Conservation (phyloP, 176 grass and related monocot genomes). For the Avena insularis region DNA sequence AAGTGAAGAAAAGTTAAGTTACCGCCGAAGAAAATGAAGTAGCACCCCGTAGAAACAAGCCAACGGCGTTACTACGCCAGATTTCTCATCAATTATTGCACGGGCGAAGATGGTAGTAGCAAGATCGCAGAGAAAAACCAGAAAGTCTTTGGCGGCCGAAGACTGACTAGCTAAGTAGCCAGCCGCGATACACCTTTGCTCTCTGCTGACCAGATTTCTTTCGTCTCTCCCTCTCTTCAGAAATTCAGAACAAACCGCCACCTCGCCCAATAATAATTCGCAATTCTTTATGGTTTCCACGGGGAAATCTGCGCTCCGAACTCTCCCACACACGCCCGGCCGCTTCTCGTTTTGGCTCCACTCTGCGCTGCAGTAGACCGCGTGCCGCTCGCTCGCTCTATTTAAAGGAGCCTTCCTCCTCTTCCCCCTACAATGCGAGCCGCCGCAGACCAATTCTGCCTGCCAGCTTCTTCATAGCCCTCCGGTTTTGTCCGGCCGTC, state of each 20-base stretch:
- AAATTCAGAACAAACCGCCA: not conserved
- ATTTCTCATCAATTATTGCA: slow-evolving; percentile 40
- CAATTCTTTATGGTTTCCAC: slow-evolving; percentile 29
- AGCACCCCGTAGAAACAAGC: not conserved
- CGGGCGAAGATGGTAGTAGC: not conserved
- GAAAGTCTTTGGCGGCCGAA: slow-evolving; percentile 42
- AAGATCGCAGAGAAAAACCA: not conserved
- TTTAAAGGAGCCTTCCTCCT: slow-evolving; percentile 37
- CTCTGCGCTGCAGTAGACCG: not conserved
- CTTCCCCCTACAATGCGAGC: slow-evolving; percentile 3
- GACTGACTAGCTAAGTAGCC: slow-evolving; percentile 1
- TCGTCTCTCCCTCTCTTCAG: too few relatives aligned
- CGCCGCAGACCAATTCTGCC: not conserved
- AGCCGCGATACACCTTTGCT: not conserved
- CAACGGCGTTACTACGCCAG: not conserved
- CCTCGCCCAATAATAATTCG: slow-evolving; percentile 37
- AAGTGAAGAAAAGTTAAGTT: not conserved
- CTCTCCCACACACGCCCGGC: not conserved
- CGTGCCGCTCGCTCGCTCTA: slow-evolving; percentile 13
- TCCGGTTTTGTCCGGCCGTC: not conserved
- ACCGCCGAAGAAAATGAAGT: not conserved
- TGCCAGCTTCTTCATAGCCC: not conserved
- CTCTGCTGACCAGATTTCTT: not conserved
- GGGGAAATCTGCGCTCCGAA: not conserved
- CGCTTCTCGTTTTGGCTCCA: not conserved